Evolutionary conservation across 2,329 filamentous ascomycete genomes (phyloP), one percentile per base, ranked within the genome.

Genomic region (Epichloe amarillans): DNA sequence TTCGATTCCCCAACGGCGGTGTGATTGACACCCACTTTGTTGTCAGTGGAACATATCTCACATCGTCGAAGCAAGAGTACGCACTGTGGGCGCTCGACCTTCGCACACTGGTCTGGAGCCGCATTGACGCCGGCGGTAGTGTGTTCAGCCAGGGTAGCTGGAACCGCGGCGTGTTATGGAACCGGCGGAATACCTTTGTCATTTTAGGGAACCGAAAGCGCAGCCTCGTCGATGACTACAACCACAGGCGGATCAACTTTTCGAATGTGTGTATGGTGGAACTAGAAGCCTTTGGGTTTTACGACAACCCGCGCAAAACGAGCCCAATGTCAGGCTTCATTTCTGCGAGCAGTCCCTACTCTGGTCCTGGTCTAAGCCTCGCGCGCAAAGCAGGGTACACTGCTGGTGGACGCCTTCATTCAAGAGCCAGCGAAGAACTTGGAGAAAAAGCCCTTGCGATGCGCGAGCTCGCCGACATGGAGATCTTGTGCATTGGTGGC

Each of bases 111-210:
- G 93, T 86, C 0, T 98, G 93, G 93, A 90, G 86, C 50, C 86
- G 91, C 8, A 97, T 98, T 57, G 93, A 98, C 67, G 93, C 90
- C 0, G 91, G 90, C 23, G 90, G 87, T 8, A 90, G 83, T 55
- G 90, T 97, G 3, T 97, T 98, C 66, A 91, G 88, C 61, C 88
- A 95, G 64, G 93, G 93, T 43, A 97, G 91, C 66, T 98, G 93
- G 93, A 98, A 98, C 63, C 79, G 93, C 52, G 93, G 93, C 40
- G 80, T 98, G 33, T 68, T 98, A 7, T 98, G 93, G 93, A 86
- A 87, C 61, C 80, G 91, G 42, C 80, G 93, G 55, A 98, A 96
- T 63, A 88, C 88, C 0, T 98, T 97, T 69, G 89, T 97, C 36
- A 91, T 98, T 55, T 75, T 98, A 38, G 93, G 93, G 45, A 94